phyloP scores from a whole-genome alignment of 352 stramenopile genomes.

The Blastocystis sp. region DNA sequence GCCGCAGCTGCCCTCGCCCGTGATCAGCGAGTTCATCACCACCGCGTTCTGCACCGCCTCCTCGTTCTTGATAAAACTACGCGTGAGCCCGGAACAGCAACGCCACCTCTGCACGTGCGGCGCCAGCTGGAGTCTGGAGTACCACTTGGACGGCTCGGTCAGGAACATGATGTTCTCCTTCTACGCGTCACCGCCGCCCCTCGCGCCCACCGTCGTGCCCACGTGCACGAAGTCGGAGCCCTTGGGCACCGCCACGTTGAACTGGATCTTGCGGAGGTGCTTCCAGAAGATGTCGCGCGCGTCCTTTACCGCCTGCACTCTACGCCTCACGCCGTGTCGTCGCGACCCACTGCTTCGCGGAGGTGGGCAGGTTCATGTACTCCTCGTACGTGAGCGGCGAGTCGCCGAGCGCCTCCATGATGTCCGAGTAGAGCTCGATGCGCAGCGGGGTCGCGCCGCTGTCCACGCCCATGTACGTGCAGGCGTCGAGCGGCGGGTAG shows the following conservation, averaged over 20 bases:
- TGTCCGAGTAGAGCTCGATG: slow-evolving; percentile 74
- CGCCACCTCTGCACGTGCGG: slow-evolving; percentile 32
- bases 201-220: slow-evolving; percentile 53
- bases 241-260: slow-evolving; percentile 68
- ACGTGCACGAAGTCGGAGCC: slow-evolving; percentile 72
- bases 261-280: slow-evolving; percentile 70
- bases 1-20: slow-evolving; percentile 17
- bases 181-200: background rate
- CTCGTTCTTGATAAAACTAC: slow-evolving; percentile 44
- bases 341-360: slow-evolving; percentile 8
- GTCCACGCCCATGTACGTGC: slow-evolving; percentile 75
- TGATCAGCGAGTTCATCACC: slow-evolving; percentile 69
- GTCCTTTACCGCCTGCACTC: slow-evolving; percentile 59
- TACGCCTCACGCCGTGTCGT: background rate
- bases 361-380: slow-evolving; percentile 72
- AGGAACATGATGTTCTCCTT: slow-evolving; percentile 64
- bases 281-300: slow-evolving; percentile 71
- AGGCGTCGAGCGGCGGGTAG: slow-evolving; percentile 60
- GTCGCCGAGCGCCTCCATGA: slow-evolving; percentile 71
- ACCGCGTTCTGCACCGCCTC: slow-evolving; percentile 34
- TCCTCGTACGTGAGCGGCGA: slow-evolving; percentile 61
- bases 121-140: slow-evolving; percentile 4
- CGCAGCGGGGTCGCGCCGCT: slow-evolving; percentile 64
- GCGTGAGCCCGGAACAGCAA: background rate
- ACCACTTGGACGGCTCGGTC: slow-evolving; percentile 28